A percentile compares a stretch with the other conserved stretches of the same genome.
These are phyloP conservation scores for Lactarius hengduanensis DNA, from an alignment of 768 basidiomycete genomes.

Conservation along the genomic window DNA sequence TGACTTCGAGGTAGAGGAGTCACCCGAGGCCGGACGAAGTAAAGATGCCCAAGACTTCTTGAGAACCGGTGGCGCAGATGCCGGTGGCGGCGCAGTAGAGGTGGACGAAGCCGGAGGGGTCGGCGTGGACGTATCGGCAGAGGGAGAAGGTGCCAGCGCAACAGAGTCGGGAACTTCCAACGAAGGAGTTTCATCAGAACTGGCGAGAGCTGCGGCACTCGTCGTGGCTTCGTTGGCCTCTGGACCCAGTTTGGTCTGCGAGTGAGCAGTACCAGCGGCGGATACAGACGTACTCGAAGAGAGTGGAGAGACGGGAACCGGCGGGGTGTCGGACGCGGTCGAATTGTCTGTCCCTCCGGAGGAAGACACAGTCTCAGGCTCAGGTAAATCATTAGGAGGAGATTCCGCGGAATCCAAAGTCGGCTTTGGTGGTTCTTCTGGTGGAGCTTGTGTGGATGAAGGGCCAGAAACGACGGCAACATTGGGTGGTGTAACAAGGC, in stretches of 20 bases:
- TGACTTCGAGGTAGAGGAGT: slow-evolving; percentile 41
- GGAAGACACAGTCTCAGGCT: slow-evolving; percentile 45
- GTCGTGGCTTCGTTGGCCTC: slow-evolving; percentile 9
- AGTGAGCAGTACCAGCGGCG: slow-evolving; percentile 33
- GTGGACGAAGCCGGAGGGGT: background rate
- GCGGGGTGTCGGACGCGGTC: slow-evolving; percentile 46
- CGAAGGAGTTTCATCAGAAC: slow-evolving; percentile 10
- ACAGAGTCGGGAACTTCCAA: background rate
- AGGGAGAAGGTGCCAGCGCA: background rate
- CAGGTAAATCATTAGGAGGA: slow-evolving; percentile 34
- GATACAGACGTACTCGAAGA: slow-evolving; percentile 64
- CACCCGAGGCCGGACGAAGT: slow-evolving; percentile 46
- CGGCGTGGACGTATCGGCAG: slow-evolving; percentile 6
- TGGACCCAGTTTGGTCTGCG: slow-evolving; percentile 29
- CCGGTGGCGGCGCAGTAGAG: slow-evolving; percentile 18
- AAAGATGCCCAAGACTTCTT: slow-evolving; percentile 81
- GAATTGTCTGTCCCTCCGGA: slow-evolving; percentile 49
- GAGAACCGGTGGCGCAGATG: slow-evolving; percentile 24
- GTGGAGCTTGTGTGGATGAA: slow-evolving; percentile 6
- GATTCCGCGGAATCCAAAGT: slow-evolving; percentile 21
- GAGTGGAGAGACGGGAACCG: slow-evolving; percentile 52
- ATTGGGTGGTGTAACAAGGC: background rate
- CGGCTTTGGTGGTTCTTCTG: slow-evolving; percentile 6
- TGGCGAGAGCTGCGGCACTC: background rate
- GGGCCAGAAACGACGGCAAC: slow-evolving; percentile 2